Base-by-base conservation (phyloP, 495 filamentous ascomycete species). In the Penicillium ucsense region DNA sequence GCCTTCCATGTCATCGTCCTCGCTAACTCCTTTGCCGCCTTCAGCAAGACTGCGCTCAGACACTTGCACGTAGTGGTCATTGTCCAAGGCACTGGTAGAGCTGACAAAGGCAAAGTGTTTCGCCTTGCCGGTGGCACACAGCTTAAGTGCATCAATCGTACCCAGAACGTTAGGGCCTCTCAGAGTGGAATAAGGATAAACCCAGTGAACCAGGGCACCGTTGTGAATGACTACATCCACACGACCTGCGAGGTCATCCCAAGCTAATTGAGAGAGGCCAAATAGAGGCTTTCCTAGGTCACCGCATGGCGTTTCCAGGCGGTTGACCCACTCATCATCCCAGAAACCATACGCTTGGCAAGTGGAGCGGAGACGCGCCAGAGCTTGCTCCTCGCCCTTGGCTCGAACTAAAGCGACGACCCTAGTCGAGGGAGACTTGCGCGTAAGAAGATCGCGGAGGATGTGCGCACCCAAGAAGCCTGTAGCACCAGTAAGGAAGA, bases 401-500 rank as follows among this genome's bases (percentile, higher is more conserved):
- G 77, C 83, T 8, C 91, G 83, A 4, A 96, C 86, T 45, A 88
- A 84, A 3, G 81, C 79, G 41, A 94, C 77, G n/a, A 95, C 75
- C 58, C 78, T 84, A 4, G 80, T 67, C 3, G 55, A 63, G n/a
- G 74, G 75, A 1, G 68, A 61, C 31, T 67, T 71, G 34, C 85
- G 74, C 8, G 73, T 71, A 0, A 95, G 73, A 7, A 95, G 62
- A 31, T 94, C 87, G 11, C 69, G 75, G 5, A 97, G 71, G 27
- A 96, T 77, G 51, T 86, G 90, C 0, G 86, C 81, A 27, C 92
- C 92, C 5, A 96, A 64, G 71, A 95, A 97, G 6, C 91, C 91
- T 32, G 92, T 96, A 0, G 85, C 88, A 31, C 91, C 92, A 9
- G 92, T 96, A 5, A 96, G 71, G 59, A 98, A 84, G 12, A 91